Evolutionary conservation across 2,329 filamentous ascomycete genomes (phyloP).

Genomic region (Zymoseptoria ardabiliae): DNA sequence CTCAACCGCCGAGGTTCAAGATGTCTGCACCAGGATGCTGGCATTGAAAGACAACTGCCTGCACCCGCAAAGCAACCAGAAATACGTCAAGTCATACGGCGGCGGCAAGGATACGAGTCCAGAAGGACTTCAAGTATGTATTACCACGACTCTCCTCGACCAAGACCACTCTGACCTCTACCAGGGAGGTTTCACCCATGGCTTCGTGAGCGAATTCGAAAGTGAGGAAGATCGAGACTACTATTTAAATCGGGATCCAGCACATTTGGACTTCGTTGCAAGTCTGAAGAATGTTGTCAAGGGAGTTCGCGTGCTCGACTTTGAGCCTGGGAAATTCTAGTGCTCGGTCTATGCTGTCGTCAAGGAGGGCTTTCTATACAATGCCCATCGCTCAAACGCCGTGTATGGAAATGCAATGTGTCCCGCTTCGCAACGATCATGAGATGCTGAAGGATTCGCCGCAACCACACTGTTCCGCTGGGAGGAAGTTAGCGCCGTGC

Average conservation of each 20-base stretch:
- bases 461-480: conserved; percentile 93
- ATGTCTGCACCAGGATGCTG: conserved; percentile 54
- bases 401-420: conserved; percentile 20
- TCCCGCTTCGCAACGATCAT: conserved; percentile 18
- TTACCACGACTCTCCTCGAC: not conserved
- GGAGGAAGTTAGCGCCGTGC: conserved; percentile 13
- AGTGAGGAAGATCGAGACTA: conserved; percentile 58
- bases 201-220: conserved; percentile 61
- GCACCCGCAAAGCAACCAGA: conserved; percentile 50
- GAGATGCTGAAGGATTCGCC: conserved; percentile 78
- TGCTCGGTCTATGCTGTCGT: not conserved
- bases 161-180: not conserved
- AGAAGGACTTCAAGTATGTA: conserved; percentile 52
- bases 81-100: conserved; percentile 53
- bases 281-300: conserved; percentile 43
- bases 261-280: conserved; percentile 54
- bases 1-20: conserved; percentile 44
- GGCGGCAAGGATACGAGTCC: conserved; percentile 57
- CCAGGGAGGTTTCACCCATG: conserved; percentile 57
- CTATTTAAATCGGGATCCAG: conserved; percentile 59
- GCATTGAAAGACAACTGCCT: conserved; percentile 52
- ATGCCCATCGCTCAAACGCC: conserved; percentile 10
- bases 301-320: conserved; percentile 55
- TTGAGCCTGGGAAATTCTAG: conserved; percentile 36
- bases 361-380: not conserved